phyloP scores from a whole-genome alignment of 176 grass and related monocot species.

The Sorghum bicolor region Sorghum_bicolor_NCBIv3 NC_012874.2:59561501-59562000 shows the following conservation, averaged over 20 bases:
- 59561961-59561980: conserved; percentile 40
- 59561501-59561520: conserved; percentile 58
- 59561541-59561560: conserved; percentile 51
- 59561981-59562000: conserved; percentile 80
- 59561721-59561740: background rate
- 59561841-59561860: too few species aligned
- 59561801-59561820: background rate
- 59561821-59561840: background rate
- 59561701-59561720: background rate
- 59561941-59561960: conserved; percentile 53
- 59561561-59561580: conserved; percentile 58
- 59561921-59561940: conserved; percentile 35
- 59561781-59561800: background rate
- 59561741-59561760: background rate
- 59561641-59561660: background rate
- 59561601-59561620: background rate
- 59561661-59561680: background rate
- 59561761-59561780: background rate
- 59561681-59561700: background rate
- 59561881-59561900: background rate
- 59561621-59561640: background rate
- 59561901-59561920: background rate
- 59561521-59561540: conserved; percentile 42
- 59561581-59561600: background rate
- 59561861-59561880: background rate